Evolutionary conservation across 2,329 filamentous ascomycete species (phyloP).

Genomic region (Alternaria arbusti): DNA sequence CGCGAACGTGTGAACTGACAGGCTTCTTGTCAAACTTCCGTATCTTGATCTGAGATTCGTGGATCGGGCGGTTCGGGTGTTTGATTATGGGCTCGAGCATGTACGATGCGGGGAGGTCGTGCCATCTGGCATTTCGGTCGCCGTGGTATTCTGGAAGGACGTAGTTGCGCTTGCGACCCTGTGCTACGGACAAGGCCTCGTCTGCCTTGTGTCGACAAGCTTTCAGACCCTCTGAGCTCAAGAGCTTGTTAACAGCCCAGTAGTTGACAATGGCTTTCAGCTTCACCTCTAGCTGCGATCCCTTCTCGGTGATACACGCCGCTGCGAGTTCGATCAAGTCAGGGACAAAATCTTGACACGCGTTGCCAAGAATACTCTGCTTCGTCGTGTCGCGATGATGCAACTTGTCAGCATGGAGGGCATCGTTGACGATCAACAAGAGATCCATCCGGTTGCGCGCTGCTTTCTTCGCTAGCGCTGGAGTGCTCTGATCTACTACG

Average conservation of each 20-base stretch:
- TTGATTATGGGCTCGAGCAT: constrained; percentile 80
- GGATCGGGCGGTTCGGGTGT: constrained; percentile 77
- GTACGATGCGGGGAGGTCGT: constrained; percentile 82
- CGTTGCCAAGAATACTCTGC: constrained; percentile 14
- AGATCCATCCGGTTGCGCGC: constrained; percentile 76
- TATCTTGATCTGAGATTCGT: constrained; percentile 68
- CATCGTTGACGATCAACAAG: constrained; percentile 79
- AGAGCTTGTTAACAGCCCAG: constrained; percentile 74
- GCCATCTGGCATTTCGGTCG: constrained; percentile 74
- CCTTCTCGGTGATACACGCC: constrained; percentile 61
- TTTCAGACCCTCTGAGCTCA: constrained; percentile 60
- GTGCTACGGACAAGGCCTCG: constrained; percentile 47
- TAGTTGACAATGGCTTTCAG: constrained; percentile 64
- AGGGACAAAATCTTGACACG: constrained; percentile 64
- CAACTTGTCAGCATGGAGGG: constrained; percentile 62
- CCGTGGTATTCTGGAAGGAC: constrained; percentile 79
- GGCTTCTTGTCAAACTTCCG: constrained; percentile 68
- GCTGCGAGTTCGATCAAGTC: constrained; percentile 66
- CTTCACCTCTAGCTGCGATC: constrained; percentile 71
- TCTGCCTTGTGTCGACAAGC: constrained; percentile 67
- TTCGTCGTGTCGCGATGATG: constrained; percentile 21
- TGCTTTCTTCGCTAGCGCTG: constrained; percentile 52
- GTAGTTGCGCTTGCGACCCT: constrained; percentile 64
- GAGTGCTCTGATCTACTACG: constrained; percentile 23
- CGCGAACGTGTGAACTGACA: constrained; percentile 72